Percentiles rank a stretch among this genome's conserved stretches.
Evolutionary conservation across 495 filamentous ascomycete genomes (phyloP).

Genomic region (Lepidopterella palustris): DNA sequence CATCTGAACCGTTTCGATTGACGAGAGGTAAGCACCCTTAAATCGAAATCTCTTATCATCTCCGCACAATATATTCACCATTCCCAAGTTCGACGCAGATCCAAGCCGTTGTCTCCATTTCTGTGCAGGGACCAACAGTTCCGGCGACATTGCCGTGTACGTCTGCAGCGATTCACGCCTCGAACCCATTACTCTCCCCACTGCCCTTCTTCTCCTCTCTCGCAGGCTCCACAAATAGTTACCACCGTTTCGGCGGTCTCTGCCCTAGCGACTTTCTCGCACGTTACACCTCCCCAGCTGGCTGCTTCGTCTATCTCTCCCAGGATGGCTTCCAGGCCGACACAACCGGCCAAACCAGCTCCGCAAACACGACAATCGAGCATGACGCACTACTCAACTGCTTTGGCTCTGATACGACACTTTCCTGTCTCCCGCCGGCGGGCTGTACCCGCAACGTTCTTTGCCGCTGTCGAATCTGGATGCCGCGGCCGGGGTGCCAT

Average conservation of each 20-base stretch:
- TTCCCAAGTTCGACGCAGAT: conserved; percentile 4
- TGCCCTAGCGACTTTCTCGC: conserved; percentile 42
- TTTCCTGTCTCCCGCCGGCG: conserved; percentile 44
- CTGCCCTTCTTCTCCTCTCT: conserved; percentile 28
- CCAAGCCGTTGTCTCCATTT: background rate
- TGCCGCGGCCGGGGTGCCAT: conserved; percentile 34
- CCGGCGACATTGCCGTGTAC: conserved; percentile 33
- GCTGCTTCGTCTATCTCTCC: conserved; percentile 42
- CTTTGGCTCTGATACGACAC: conserved; percentile 46
- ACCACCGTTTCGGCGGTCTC: conserved; percentile 32
- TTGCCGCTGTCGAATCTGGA: conserved; percentile 48
- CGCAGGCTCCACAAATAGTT: background rate
- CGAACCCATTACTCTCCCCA: conserved; percentile 43
- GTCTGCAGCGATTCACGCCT: conserved; percentile 50
- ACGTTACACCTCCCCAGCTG: conserved; percentile 34
- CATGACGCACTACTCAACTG: conserved; percentile 48
- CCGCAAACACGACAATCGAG: conserved; percentile 42
- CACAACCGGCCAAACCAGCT: conserved; percentile 34
- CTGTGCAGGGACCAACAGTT: conserved; percentile 31
- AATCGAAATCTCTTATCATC: no score
- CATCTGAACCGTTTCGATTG: no score
- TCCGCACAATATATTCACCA: no score
- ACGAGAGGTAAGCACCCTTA: no score
- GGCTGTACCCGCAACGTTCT: conserved; percentile 48
- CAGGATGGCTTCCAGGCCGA: conserved; percentile 42